phyloP scores from a whole-genome alignment of 495 filamentous ascomycete genomes.

The Hypoxylon lenormandii region DNA sequence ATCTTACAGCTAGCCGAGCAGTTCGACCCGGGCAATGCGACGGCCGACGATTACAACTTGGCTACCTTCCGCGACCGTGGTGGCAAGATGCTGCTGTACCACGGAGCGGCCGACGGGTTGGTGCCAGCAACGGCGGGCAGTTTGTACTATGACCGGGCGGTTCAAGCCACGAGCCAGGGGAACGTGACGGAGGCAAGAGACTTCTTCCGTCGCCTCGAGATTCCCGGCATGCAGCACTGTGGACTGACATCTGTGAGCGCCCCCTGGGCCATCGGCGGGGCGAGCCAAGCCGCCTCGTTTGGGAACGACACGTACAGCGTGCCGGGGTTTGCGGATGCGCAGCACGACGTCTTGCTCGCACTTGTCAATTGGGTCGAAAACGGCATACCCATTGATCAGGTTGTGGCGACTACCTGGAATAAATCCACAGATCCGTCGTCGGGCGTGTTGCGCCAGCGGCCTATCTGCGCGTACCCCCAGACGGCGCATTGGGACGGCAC shows the following conservation, averaged over 20 bases:
- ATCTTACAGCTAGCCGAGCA: constrained; percentile 55
- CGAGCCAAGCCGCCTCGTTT: constrained; percentile 42
- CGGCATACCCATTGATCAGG: constrained; percentile 47
- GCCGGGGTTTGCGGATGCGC: constrained; percentile 59
- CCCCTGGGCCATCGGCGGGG: constrained; percentile 57
- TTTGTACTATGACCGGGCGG: constrained; percentile 61
- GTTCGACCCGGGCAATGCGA: constrained; percentile 60
- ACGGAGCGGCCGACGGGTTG: constrained; percentile 63
- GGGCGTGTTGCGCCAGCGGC: constrained; percentile 54
- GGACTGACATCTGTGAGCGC: constrained; percentile 43
- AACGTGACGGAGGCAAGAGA: constrained; percentile 36
- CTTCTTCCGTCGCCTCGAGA: constrained; percentile 56
- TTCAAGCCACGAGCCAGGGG: constrained; percentile 50
- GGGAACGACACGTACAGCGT: constrained; percentile 48
- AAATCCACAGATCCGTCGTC: constrained; percentile 40
- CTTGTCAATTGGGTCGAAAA: constrained; percentile 64
- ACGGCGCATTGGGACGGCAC: constrained; percentile 45
- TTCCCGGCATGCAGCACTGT: constrained; percentile 61
- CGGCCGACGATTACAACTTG: constrained; percentile 63
- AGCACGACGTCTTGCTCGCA: constrained; percentile 61
- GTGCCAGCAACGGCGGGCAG: constrained; percentile 59
- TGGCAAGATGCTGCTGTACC: constrained; percentile 68
- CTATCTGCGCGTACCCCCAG: constrained; percentile 56
- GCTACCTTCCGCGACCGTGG: constrained; percentile 60
- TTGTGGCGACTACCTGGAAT: constrained; percentile 58